Base-by-base conservation (phyloP, 306 rosid species). In the Trifolium repens region DNA sequence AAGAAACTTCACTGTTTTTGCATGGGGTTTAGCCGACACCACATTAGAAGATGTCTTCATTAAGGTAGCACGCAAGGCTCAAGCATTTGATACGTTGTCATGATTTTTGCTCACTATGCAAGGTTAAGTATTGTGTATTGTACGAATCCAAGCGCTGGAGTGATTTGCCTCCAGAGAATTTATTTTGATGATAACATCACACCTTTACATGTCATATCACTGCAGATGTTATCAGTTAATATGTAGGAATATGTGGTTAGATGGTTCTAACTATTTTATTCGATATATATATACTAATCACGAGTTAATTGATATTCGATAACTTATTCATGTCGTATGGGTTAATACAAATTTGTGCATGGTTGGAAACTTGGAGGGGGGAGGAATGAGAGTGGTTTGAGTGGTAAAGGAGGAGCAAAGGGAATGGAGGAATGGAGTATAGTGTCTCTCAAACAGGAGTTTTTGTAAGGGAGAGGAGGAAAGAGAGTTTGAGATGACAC, bases 31-130 rank as follows among this genome's bases (percentile, higher is more conserved):
- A 66, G 90, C 89, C 27, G 93, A 93, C 77, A 91, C 98, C 67
- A 90, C 96, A 19, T 7, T 93, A 81, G 98, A 93, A 78, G 98
- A 93, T 83, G 98, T 93, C 42, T 93, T 90, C 88, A 93, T 93
- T 68, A 93, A 89, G 85, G 98, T 91, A 9, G 94, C 98, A 22
- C 80, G 86, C 1, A 89, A 77, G 32, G 90, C 92, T 15, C 88
- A 81, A 27, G 67, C 85, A 9, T 85, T 78, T 82, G 82, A 83
- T 0, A 78, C 76, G 17, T 74, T 87, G 42, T 80, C 92, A 59
- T 89, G 69, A 74, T 30, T 50, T 12, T 12, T 62, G 50, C 22
- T 17, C 75, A 68, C 39, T 43, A 67, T 43, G 7, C 16, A 30
- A 66, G 69, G 47, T 35, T 62, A 67, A 22, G 34, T 12, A 10